Base-by-base conservation (phyloP, 73 alveolate genomes). In the Diophrys sp. region DNA sequence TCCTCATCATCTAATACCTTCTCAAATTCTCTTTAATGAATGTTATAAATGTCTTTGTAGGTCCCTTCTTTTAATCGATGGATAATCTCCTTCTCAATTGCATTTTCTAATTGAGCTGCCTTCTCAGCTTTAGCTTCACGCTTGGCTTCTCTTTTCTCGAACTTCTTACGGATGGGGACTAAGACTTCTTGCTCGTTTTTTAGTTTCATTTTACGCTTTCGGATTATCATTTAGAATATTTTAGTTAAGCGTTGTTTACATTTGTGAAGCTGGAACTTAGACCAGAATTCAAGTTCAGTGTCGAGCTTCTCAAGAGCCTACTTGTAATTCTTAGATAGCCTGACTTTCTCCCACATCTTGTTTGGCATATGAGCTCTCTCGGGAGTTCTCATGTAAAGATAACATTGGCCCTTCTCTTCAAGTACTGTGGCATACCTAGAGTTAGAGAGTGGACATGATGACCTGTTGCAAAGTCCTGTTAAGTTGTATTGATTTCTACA, bases 231-330 rank as follows among this genome's bases (percentile, higher is more conserved):
- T 85, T 98, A 96, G 75, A 98, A 90, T 67, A 98, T 89, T 90
- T 97, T 96, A 53, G 99, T 98, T 29, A 98, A 90, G 75, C 99
- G 89, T 87, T 98, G 98, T 87, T 98, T 98, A 93, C 99, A 96
- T 75, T 98, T 97, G 90, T 98, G 99, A 71, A 90, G 79, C 77
- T 92, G 91, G 85, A 95, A 96, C 75, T 91, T 97, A 1, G 98
- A 95, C 98, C 99, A 96, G 88, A 88, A 98, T 96, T 96, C 96
- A 54, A 98, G 92, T 71, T 97, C 94, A 70, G 83, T 93, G 89
- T 97, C 99, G 75, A 98, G 93, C 88, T 95, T 89, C 80, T 95
- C 97, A 84, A 98, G 83, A 33, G 93, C 98, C 80, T 90, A 53
- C 26, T 92, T 87, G 89, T 96, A 96, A 70, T 96, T 95, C 85